Evolutionary conservation across 495 filamentous ascomycete species (phyloP).

Genomic region (Daldinia childiae): DNA sequence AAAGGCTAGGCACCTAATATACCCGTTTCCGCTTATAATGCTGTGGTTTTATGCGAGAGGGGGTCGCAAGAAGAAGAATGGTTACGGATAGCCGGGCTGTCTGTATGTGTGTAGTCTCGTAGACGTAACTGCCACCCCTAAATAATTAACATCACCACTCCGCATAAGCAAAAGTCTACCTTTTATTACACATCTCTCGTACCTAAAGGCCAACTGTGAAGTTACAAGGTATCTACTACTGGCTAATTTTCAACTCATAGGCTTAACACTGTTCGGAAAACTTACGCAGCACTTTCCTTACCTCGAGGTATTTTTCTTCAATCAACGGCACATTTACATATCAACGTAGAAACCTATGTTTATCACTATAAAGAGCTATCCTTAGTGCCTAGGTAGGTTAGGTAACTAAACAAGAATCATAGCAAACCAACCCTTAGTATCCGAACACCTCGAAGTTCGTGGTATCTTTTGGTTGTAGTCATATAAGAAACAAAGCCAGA

Average conservation of each 20-base stretch:
- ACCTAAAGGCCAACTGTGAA: not conserved
- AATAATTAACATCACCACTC: constrained; percentile 10
- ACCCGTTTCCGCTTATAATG: not conserved
- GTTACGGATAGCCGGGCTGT: not conserved
- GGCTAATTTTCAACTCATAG: not conserved
- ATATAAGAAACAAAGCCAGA: not conserved
- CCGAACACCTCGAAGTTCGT: not conserved
- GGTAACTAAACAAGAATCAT: not conserved
- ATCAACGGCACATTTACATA: not conserved
- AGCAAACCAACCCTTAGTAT: not conserved
- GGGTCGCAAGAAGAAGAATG: not conserved
- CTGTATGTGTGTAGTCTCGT: not conserved
- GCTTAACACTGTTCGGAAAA: not conserved
- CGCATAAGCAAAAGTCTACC: not conserved
- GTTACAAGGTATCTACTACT: not conserved
- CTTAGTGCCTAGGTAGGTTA: not conserved
- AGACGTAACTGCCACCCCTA: not conserved
- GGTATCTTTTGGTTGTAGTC: not conserved
- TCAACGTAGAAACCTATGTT: not conserved
- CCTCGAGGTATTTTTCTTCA: not conserved
- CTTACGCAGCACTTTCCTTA: not conserved
- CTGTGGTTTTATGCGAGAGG: not conserved
- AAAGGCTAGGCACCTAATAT: not conserved
- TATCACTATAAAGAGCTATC: not conserved
- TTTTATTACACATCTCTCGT: not conserved